Conservation (phyloP, 768 basidiomycete genomes). For the Boletellus sp. region DNA sequence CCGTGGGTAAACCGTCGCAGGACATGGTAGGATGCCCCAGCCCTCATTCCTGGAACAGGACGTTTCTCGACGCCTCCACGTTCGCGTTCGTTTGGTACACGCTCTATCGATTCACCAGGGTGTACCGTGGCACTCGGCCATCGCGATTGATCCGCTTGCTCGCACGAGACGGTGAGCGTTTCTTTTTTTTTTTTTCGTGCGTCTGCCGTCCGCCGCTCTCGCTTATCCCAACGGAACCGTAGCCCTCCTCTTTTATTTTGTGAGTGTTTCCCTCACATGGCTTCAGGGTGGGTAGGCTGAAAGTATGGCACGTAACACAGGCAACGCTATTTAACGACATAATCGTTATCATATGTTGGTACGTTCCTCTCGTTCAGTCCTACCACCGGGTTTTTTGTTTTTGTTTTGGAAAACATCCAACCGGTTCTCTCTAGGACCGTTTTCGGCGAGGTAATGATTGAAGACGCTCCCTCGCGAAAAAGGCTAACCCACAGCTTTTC, state of each 20-base stretch:
- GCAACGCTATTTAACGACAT: neutral
- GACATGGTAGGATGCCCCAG: neutral
- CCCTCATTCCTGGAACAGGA: neutral
- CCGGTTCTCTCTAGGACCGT: neutral
- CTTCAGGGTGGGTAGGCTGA: neutral
- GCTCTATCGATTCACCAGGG: slow-evolving; percentile 1
- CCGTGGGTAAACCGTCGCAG: neutral
- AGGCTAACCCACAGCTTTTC: neutral
- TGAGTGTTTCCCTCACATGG: neutral
- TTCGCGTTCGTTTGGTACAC: slow-evolving; percentile 1
- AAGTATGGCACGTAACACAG: too few relatives aligned
- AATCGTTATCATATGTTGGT: neutral
- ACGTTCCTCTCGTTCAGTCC: too few relatives aligned
- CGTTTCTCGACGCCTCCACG: slow-evolving; percentile 10
- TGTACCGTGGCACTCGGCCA: neutral
- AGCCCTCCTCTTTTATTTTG: neutral
- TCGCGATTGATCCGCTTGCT: slow-evolving; percentile 7
- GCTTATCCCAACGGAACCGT: neutral
- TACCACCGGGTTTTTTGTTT: neutral
- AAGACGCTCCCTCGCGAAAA: neutral
- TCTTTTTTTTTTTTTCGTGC: neutral
- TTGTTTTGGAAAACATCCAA: too few relatives aligned
- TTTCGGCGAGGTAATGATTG: neutral
- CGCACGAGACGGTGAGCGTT: slow-evolving; percentile 7
- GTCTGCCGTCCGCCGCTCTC: neutral